phyloP scores from a whole-genome alignment of 2,329 filamentous ascomycete species.

The Neonectria hederae region DNA sequence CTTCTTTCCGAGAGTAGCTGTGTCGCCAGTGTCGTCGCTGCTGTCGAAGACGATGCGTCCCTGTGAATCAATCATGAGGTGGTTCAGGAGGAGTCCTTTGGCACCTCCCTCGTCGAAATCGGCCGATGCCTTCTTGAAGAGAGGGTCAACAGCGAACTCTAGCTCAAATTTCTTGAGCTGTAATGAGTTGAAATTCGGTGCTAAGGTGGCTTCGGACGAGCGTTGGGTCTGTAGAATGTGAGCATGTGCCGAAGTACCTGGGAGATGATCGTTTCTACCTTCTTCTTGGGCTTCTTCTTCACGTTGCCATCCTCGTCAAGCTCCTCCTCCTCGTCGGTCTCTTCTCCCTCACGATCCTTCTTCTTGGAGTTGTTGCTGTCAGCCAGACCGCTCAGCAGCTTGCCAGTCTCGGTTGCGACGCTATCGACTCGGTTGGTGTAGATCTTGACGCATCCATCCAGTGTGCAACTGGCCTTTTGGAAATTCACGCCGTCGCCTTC shows the following conservation, averaged over 20 bases:
- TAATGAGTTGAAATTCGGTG: slow-evolving; percentile 84
- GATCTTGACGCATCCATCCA: slow-evolving; percentile 98
- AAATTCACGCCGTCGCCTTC: slow-evolving; percentile 98
- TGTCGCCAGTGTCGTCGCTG: slow-evolving; percentile 81
- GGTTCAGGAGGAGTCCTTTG: slow-evolving; percentile 93
- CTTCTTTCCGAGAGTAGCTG: slow-evolving; percentile 46
- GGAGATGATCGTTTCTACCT: slow-evolving; percentile 58
- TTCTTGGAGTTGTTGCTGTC: slow-evolving; percentile 85
- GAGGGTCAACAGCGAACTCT: slow-evolving; percentile 93
- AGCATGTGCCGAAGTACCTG: slow-evolving; percentile 6
- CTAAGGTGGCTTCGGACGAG: slow-evolving; percentile 92
- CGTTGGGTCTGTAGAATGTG: slow-evolving; percentile 64
- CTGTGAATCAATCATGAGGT: slow-evolving; percentile 91
- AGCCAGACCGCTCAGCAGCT: slow-evolving; percentile 90
- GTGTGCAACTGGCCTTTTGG: slow-evolving; percentile 95
- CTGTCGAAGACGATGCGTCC: slow-evolving; percentile 98
- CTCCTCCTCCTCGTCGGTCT: slow-evolving; percentile 72
- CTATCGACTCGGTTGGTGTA: slow-evolving; percentile 99
- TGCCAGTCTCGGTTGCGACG: slow-evolving; percentile 96
- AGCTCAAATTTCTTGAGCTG: slow-evolving; percentile 98
- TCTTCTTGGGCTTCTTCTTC: slow-evolving; percentile 75
- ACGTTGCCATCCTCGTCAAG: slow-evolving; percentile 69
- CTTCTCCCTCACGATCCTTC: slow-evolving; percentile 73
- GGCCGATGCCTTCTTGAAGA: slow-evolving; percentile 99
- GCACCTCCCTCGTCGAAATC: slow-evolving; percentile 99